Conservation (phyloP, 441 rosid species). For the Manihot esculenta region DNA sequence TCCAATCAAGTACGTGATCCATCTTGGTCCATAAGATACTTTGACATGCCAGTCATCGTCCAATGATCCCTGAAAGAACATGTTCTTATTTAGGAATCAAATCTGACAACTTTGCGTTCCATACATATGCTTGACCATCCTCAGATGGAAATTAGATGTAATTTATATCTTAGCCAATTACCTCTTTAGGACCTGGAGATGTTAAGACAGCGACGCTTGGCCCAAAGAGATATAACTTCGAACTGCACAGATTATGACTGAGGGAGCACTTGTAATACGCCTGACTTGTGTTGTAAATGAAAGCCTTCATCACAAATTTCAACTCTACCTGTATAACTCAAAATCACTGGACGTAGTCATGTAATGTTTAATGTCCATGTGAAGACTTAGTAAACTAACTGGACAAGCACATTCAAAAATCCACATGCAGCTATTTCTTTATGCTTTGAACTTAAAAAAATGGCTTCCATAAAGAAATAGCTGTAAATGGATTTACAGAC, state of each 20-base stretch:
- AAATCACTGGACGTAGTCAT: conserved; percentile 2
- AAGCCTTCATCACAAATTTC: conserved; percentile 37
- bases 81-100: background rate
- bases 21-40: conserved; percentile 55
- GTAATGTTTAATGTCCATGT: background rate
- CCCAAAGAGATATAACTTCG: conserved; percentile 30
- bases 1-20: conserved; percentile 49
- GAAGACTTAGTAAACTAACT: no score
- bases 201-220: conserved; percentile 41
- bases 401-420: conserved; percentile 1
- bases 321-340: conserved; percentile 43
- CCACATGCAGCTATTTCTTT: background rate
- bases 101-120: background rate
- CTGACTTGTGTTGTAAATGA: conserved; percentile 38
- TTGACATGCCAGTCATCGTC: conserved; percentile 37
- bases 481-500: no score
- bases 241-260: conserved; percentile 29
- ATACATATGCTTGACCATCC: background rate
- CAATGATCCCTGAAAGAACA: conserved; percentile 35
- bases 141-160: background rate
- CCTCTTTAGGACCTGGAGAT: conserved; percentile 43
- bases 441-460: no score
- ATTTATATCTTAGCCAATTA: conserved; percentile 15
- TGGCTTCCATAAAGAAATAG: no score
- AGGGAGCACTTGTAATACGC: conserved; percentile 47